Evolutionary conservation across 441 rosid species (phyloP).

Genomic region (Gossypium trilobum): DNA sequence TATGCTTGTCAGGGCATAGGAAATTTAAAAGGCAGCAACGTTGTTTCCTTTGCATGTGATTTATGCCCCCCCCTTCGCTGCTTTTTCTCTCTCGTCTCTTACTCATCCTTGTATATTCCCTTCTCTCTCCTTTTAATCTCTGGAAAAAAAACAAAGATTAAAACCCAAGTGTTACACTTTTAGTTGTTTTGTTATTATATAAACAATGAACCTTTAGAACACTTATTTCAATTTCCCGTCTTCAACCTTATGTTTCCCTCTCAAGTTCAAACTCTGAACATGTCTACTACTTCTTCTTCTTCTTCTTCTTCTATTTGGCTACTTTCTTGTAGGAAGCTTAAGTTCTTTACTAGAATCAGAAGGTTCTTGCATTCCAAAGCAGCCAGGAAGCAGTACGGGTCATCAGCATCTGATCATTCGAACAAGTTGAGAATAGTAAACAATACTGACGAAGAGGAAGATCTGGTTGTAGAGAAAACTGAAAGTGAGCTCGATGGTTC

Average conservation of each 20-base stretch:
- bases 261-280: constrained; percentile 26
- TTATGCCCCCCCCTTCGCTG: neutral
- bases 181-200: neutral
- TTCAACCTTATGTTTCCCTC: constrained; percentile 24
- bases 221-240: constrained; percentile 12
- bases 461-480: neutral
- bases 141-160: neutral
- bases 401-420: constrained; percentile 6
- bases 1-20: neutral
- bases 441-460: constrained; percentile 1
- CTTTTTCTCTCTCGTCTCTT: constrained; percentile 1
- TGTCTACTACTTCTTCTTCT: constrained; percentile 34
- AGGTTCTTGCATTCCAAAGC: constrained; percentile 46
- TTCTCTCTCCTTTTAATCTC: neutral
- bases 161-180: constrained; percentile 8
- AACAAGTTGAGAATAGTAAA: constrained; percentile 12
- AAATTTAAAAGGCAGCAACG: constrained; percentile 21
- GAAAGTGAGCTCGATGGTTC: constrained; percentile 21
- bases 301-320: constrained; percentile 35
- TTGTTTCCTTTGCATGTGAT: constrained; percentile 36
- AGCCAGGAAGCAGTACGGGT: constrained; percentile 20
- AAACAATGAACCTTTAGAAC: constrained; percentile 14
- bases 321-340: constrained; percentile 34
- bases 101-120: neutral
- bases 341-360: constrained; percentile 48